Evolutionary conservation across 2,329 filamentous ascomycete genomes (phyloP), one percentile per base, ranked within the genome.

Genomic region (Stemphylium beticola): DNA sequence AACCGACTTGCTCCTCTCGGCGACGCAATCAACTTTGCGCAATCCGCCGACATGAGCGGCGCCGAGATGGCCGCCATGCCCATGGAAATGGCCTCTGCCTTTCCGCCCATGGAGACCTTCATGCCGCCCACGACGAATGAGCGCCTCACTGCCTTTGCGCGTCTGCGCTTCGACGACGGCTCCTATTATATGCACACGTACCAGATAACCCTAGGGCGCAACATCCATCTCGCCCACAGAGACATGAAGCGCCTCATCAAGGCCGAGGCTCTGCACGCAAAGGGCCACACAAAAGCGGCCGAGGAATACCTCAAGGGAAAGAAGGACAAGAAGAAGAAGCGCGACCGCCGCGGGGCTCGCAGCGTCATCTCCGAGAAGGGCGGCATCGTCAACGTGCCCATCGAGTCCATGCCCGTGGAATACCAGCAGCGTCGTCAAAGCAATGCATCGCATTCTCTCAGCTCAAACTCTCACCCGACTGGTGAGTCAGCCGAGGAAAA

Each of bases 121-220:
- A 49, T 57, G 47, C 58, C 55, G 31, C 40, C 53, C 17, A 49
- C 55, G 22, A 62, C 57, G 53, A 61, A 74, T 47, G 68, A 74
- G 56, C 69, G 69, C 45, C 82, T 86, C 56, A 80, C 83, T 60
- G 85, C 85, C 31, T 88, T 85, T 72, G 86, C 85, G 36, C 86
- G 86, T 68, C 78, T 93, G 57, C 84, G 87, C 65, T 92, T 93
- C 69, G 82, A 84, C 62, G 90, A 93, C 77, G 88, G 89, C 68
- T 83, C 87, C 51, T 92, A 90, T 72, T 89, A 90, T 74, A 89
- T 93, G 86, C 91, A 87, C 46, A 91, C 88, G 1, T 88, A 87
- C 64, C 82, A 85, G 47, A 83, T 92, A 63, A 84, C 90, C 52
- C 85, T 93, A 24, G 89, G 89, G 49, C 87, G 90, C 57, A 89